Evolutionary conservation across 805 yeast genomes (phyloP).

Genomic region (Candida wancherniae): DNA sequence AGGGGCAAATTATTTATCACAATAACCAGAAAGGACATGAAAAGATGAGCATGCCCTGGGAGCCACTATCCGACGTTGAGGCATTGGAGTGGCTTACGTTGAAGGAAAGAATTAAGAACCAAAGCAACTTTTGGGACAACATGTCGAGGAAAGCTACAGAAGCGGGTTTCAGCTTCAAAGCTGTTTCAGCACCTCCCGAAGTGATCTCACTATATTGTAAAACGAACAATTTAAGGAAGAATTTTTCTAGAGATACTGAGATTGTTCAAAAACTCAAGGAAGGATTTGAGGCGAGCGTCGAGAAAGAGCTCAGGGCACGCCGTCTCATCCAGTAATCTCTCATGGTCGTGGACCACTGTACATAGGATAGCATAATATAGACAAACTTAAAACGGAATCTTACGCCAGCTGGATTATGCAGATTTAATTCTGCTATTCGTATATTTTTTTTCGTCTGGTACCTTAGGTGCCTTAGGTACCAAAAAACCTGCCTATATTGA

Average conservation of each 20-base stretch:
- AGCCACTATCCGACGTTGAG: slow-evolving; percentile 5
- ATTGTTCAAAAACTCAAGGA: slow-evolving; percentile 7
- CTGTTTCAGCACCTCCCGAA: slow-evolving; percentile 3
- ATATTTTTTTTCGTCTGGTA: too few species aligned
- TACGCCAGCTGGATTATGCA: too few species aligned
- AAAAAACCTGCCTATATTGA: too few species aligned
- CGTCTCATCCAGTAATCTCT: too few species aligned
- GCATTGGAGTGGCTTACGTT: slow-evolving; percentile 4
- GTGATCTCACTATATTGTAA: slow-evolving; percentile 6
- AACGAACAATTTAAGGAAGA: slow-evolving; percentile 6
- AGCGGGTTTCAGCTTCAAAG: slow-evolving; percentile 1
- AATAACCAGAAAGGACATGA: not conserved
- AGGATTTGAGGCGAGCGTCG: slow-evolving; percentile 9
- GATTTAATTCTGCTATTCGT: too few species aligned
- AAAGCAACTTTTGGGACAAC: slow-evolving; percentile 6
- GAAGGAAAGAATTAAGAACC: not conserved
- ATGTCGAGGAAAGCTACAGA: slow-evolving; percentile 1
- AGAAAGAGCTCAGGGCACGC: slow-evolving; percentile 9
- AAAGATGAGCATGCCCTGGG: slow-evolving; percentile 9
- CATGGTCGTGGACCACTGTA: too few species aligned
- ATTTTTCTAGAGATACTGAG: slow-evolving; percentile 7
- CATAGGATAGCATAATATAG: too few species aligned
- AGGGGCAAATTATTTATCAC: slow-evolving; percentile 10
- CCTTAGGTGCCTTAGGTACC: too few species aligned
- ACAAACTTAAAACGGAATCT: too few species aligned